These are phyloP conservation scores for Paecilomyces formosus DNA, from an alignment of 2,329 filamentous ascomycete genomes.

Conservation along the genomic window DNA sequence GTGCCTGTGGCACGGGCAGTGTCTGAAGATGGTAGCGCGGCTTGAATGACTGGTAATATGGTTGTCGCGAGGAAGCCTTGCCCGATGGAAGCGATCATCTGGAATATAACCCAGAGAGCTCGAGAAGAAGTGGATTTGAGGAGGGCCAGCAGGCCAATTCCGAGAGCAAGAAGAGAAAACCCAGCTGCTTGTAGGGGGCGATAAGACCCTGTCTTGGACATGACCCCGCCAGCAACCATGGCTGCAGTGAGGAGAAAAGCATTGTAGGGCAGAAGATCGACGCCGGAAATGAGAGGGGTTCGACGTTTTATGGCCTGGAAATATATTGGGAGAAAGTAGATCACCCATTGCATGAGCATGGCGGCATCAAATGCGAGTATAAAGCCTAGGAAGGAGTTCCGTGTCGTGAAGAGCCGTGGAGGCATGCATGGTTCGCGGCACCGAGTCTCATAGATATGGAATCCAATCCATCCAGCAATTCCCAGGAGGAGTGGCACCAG, in stretches of 20 bases:
- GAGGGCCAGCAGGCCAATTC: conserved; percentile 19
- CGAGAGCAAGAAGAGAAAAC: conserved; percentile 18
- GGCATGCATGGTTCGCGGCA: conserved; percentile 33
- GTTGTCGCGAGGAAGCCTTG: conserved; percentile 10
- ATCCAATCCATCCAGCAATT: conserved; percentile 13
- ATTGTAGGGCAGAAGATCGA: conserved; percentile 22
- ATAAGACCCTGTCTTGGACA: conserved; percentile 28
- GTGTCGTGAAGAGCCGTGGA: conserved; percentile 36
- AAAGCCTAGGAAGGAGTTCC: conserved; percentile 26
- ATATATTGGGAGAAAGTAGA: conserved; percentile 40
- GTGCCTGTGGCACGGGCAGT: conserved; percentile 12
- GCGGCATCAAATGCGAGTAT: conserved; percentile 31
- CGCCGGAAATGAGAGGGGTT: conserved; percentile 23
- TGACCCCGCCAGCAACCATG: conserved; percentile 21
- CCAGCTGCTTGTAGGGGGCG: conserved; percentile 19
- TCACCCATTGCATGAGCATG: conserved; percentile 27
- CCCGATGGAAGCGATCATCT: conserved; percentile 14
- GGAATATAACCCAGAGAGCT: conserved; percentile 8
- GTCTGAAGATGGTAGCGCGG: conserved; percentile 13
- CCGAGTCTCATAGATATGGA: conserved; percentile 11
- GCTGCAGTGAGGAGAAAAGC: conserved; percentile 17
- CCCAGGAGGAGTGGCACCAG: conserved; percentile 22
- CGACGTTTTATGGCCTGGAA: conserved; percentile 36
- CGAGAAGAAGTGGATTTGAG: conserved; percentile 8
- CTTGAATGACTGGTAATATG: conserved; percentile 17